These are phyloP conservation scores for Phialophora macrospora DNA, from an alignment of 2,329 filamentous ascomycete genomes.

Conservation along the genomic window DNA sequence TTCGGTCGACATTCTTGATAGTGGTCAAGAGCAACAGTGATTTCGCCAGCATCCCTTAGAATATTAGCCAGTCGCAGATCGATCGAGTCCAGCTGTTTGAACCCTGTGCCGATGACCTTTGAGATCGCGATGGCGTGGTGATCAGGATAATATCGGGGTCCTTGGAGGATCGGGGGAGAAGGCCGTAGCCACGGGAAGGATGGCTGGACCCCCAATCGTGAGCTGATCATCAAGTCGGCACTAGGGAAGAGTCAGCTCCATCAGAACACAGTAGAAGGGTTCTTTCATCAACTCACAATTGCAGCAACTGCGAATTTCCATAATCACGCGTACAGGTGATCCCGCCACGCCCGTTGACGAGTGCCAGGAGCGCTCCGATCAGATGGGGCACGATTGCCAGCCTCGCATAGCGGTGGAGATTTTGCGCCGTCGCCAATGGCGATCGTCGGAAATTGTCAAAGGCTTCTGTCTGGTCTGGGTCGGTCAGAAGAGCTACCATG, in stretches of 20 bases:
- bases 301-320: slow-evolving; percentile 22
- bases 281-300: slow-evolving; percentile 19
- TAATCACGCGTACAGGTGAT: slow-evolving; percentile 15
- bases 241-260: slow-evolving; percentile 15
- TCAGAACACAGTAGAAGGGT: not conserved
- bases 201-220: slow-evolving; percentile 13
- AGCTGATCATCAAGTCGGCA: slow-evolving; percentile 23
- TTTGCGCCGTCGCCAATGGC: slow-evolving; percentile 23
- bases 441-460: slow-evolving; percentile 14
- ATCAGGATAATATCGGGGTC: slow-evolving; percentile 14
- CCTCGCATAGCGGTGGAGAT: slow-evolving; percentile 24
- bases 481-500: slow-evolving; percentile 25
- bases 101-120: slow-evolving; percentile 18
- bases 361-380: slow-evolving; percentile 15
- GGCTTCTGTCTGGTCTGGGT: slow-evolving; percentile 7
- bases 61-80: slow-evolving; percentile 11
- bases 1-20: slow-evolving; percentile 21
- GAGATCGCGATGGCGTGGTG: slow-evolving; percentile 19
- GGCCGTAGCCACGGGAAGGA: slow-evolving; percentile 22
- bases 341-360: slow-evolving; percentile 22
- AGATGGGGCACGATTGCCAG: slow-evolving; percentile 18
- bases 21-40: slow-evolving; percentile 27
- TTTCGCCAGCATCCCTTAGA: slow-evolving; percentile 14
- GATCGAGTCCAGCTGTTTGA: slow-evolving; percentile 12
- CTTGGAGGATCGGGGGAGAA: slow-evolving; percentile 4